Percentiles rank a stretch among this genome's conserved stretches.
Evolutionary conservation across 352 stramenopile genomes (phyloP).

Genomic region (Globisporangium barbulae): DNA sequence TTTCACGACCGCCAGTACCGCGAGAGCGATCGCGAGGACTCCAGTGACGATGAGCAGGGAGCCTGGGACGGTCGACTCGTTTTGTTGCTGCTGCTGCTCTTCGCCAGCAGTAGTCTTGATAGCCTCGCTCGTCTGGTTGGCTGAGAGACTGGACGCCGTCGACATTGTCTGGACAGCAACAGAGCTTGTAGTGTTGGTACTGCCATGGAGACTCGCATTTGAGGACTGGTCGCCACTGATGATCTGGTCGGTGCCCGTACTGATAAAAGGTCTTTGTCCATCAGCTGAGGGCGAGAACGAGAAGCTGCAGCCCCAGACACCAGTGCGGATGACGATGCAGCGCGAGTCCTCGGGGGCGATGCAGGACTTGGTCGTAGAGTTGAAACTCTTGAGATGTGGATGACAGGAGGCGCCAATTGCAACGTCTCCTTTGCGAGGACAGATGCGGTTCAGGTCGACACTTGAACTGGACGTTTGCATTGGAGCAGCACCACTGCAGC

Average conservation of each 20-base stretch:
- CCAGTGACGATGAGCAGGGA: constrained; percentile 1
- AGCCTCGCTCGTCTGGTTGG: not conserved
- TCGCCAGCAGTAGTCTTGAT: not conserved
- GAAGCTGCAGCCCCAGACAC: constrained; percentile 1
- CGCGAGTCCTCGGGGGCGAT: constrained; percentile 3
- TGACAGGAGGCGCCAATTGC: not conserved
- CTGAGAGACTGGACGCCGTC: not conserved
- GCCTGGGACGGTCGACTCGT: not conserved
- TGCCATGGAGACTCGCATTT: not conserved
- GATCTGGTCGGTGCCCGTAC: no score
- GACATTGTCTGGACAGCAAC: not conserved
- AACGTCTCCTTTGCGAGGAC: constrained; percentile 6
- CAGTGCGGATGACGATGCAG: constrained; percentile 1
- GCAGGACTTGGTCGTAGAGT: not conserved
- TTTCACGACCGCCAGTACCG: constrained; percentile 6
- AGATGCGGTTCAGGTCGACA: not conserved
- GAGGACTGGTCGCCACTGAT: not conserved
- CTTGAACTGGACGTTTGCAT: not conserved
- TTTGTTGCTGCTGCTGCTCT: not conserved
- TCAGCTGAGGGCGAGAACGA: not conserved
- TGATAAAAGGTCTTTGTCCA: not conserved
- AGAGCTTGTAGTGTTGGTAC: not conserved
- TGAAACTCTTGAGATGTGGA: not conserved
- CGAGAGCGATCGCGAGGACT: not conserved
- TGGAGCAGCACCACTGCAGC: constrained; percentile 3